Evolutionary conservation across 208 protist genomes (phyloP).

Genomic region (Trypanosoma vivax): DNA sequence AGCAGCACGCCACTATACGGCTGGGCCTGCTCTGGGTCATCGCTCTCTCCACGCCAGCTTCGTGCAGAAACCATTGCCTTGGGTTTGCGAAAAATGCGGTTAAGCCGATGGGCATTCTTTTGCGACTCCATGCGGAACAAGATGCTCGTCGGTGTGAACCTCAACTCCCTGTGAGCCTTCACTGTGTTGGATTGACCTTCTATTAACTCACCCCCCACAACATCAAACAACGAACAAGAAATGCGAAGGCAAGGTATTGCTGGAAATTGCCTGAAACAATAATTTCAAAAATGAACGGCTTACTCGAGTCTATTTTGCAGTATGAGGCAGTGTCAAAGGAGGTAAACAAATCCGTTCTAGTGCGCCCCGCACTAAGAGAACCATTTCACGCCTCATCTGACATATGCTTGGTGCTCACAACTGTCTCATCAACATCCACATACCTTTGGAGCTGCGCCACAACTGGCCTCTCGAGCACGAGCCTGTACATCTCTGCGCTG

Average conservation of each 20-base stretch:
- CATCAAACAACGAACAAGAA: no score
- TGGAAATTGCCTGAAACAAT: no score
- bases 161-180: background rate
- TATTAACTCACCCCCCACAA: no score
- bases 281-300: no score
- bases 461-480: constrained; percentile 36
- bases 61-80: constrained; percentile 51
- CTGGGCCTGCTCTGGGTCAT: background rate
- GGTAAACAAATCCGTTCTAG: no score
- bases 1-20: constrained; percentile 30
- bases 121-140: constrained; percentile 2
- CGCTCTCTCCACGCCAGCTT: constrained; percentile 32
- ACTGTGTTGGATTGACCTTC: no score
- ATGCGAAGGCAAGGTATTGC: no score
- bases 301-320: no score
- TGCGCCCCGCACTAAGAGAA: no score
- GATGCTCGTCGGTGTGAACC: constrained; percentile 5
- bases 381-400: no score
- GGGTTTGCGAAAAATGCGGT: constrained; percentile 80
- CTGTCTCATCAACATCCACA: background rate
- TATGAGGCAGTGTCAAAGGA: no score
- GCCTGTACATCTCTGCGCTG: constrained; percentile 45
- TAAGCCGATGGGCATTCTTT: constrained; percentile 78
- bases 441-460: constrained; percentile 56
- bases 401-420: background rate